These are phyloP conservation scores for Salix koriyanagi DNA, from an alignment of 345 rosid genomes.

Conservation along the genomic window DNA sequence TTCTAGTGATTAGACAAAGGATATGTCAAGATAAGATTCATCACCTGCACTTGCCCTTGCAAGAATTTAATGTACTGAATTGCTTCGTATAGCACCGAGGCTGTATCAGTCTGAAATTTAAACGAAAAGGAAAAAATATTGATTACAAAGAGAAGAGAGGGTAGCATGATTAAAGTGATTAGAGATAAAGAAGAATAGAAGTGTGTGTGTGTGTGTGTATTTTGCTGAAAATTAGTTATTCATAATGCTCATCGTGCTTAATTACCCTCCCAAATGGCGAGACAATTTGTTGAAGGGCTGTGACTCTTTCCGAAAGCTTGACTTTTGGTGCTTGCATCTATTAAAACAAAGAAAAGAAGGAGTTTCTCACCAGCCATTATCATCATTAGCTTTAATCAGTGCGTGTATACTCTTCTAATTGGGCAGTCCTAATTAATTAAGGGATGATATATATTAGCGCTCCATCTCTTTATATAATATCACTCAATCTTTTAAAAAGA, in stretches of 20 bases:
- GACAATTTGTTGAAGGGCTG: slow-evolving; percentile 92
- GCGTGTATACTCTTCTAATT: neutral
- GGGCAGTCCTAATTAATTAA: neutral
- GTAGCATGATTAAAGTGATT: neutral
- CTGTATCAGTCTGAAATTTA: slow-evolving; percentile 74
- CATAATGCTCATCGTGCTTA: slow-evolving; percentile 4
- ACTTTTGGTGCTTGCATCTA: slow-evolving; percentile 71
- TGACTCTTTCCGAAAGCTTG: slow-evolving; percentile 77
- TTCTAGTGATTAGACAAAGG: neutral
- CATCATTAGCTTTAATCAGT: neutral
- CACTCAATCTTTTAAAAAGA: neutral
- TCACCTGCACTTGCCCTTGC: slow-evolving; percentile 85
- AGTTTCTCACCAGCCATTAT: neutral
- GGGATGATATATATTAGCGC: neutral
- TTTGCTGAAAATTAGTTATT: neutral
- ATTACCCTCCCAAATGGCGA: slow-evolving; percentile 94
- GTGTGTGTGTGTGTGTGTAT: neutral
- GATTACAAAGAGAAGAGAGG: neutral
- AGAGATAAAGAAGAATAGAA: neutral
- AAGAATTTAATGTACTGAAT: slow-evolving; percentile 67
- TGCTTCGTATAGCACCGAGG: slow-evolving; percentile 82
- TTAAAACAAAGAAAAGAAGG: neutral
- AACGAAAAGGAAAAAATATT: neutral
- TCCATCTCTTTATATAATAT: neutral
- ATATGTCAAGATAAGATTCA: neutral